Conservation (phyloP, 2,329 filamentous ascomycete genomes). For the Neonectria hederae region DNA sequence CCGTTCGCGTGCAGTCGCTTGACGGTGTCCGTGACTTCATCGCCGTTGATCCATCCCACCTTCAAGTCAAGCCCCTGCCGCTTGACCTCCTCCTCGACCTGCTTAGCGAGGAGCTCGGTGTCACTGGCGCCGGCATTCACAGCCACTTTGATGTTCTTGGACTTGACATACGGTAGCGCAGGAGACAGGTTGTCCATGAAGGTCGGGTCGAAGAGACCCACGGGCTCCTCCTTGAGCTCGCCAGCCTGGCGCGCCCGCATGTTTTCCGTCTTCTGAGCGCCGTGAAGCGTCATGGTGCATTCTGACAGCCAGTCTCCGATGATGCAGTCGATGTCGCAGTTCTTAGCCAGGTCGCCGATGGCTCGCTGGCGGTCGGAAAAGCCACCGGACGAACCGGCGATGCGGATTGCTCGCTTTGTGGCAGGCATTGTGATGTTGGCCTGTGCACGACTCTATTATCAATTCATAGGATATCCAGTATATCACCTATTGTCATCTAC, state of each 20-base stretch:
- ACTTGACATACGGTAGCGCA: slow-evolving; percentile 46
- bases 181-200: slow-evolving; percentile 44
- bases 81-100: slow-evolving; percentile 42
- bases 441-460: neutral
- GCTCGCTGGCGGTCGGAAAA: slow-evolving; percentile 55
- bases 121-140: slow-evolving; percentile 52
- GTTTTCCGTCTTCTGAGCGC: slow-evolving; percentile 41
- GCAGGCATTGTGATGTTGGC: slow-evolving; percentile 30
- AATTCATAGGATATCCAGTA: neutral
- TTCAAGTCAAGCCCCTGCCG: slow-evolving; percentile 43
- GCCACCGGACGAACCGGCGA: slow-evolving; percentile 54
- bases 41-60: slow-evolving; percentile 50
- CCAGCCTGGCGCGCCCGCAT: slow-evolving; percentile 33
- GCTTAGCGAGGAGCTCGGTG: slow-evolving; percentile 42
- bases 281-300: slow-evolving; percentile 47
- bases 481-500: neutral
- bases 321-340: slow-evolving; percentile 47
- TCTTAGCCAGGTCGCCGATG: slow-evolving; percentile 52
- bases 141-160: slow-evolving; percentile 47
- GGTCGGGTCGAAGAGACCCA: slow-evolving; percentile 43
- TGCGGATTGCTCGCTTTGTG: slow-evolving; percentile 50
- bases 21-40: slow-evolving; percentile 46
- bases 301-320: slow-evolving; percentile 47
- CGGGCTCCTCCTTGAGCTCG: slow-evolving; percentile 44
- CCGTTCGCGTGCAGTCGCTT: slow-evolving; percentile 32